These are phyloP conservation scores for Wickerhamiella allomyrinae DNA, from an alignment of 805 yeast species.

Conservation along the genomic window DNA sequence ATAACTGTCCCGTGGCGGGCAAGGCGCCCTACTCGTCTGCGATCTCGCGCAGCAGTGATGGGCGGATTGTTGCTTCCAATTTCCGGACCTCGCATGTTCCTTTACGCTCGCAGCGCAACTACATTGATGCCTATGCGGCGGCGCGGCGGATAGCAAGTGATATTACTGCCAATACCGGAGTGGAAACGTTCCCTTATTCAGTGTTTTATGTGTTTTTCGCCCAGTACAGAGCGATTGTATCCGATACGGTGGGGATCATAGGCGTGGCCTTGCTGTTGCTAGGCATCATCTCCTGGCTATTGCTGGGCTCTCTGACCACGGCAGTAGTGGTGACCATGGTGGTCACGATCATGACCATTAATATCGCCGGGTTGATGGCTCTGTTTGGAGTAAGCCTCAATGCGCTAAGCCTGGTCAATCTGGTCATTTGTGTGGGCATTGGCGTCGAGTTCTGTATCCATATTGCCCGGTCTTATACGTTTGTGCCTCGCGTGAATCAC, in stretches of 20 bases:
- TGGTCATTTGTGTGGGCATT: constrained; percentile 82
- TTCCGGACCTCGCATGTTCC: constrained; percentile 74
- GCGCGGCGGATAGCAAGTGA: constrained; percentile 54
- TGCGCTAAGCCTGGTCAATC: constrained; percentile 79
- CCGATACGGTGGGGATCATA: constrained; percentile 38
- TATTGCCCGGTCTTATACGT: constrained; percentile 62
- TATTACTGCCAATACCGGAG: constrained; percentile 25
- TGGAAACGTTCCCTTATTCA: constrained; percentile 73
- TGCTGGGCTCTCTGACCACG: constrained; percentile 54
- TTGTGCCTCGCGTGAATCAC: constrained; percentile 26
- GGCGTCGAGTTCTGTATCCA: constrained; percentile 91
- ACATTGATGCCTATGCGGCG: constrained; percentile 62
- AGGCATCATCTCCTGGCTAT: constrained; percentile 32
- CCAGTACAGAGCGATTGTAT: constrained; percentile 58
- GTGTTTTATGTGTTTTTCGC: constrained; percentile 89
- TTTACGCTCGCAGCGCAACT: constrained; percentile 68
- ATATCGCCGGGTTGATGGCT: constrained; percentile 71
- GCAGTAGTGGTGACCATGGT: constrained; percentile 43
- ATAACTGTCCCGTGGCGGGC: constrained; percentile 91
- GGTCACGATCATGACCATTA: constrained; percentile 48
- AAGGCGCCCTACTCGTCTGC: constrained; percentile 74
- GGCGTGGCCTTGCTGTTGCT: constrained; percentile 24
- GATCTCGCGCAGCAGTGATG: constrained; percentile 32
- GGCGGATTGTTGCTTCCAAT: constrained; percentile 10
- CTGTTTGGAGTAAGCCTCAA: constrained; percentile 63